Percentiles rank a stretch among this genome's conserved stretches.
These are phyloP conservation scores for Kernera saxatilis DNA, from an alignment of 345 rosid genomes.

Conservation along the genomic window DNA sequence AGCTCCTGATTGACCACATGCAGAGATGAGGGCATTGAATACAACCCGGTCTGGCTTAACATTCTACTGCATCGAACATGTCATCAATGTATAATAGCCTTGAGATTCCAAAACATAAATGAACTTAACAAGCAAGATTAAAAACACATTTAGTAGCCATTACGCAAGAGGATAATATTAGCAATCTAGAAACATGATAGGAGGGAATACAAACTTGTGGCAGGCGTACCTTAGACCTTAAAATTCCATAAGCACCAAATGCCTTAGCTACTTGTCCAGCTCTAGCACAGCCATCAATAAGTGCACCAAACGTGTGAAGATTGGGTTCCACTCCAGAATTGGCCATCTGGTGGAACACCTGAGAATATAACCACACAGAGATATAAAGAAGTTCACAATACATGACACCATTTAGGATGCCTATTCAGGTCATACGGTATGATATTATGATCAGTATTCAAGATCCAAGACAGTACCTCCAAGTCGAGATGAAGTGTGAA, in stretches of 20 bases:
- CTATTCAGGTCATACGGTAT: neutral
- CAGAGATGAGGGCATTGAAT: constrained; percentile 93
- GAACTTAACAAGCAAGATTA: constrained; percentile 7
- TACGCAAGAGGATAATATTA: neutral
- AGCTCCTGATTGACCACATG: constrained; percentile 95
- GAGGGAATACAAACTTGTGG: constrained; percentile 8
- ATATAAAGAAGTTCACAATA: neutral
- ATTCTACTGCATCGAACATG: constrained; percentile 78
- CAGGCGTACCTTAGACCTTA: constrained; percentile 86
- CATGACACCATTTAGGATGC: neutral
- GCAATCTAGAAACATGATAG: neutral
- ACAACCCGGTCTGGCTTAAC: constrained; percentile 99
- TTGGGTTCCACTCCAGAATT: constrained; percentile 91
- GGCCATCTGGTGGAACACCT: constrained; percentile 95
- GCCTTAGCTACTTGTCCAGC: constrained; percentile 97
- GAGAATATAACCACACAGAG: constrained; percentile 4
- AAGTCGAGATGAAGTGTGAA: neutral
- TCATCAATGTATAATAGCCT: constrained; percentile 38
- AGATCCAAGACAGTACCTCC: neutral
- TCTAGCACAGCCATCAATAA: constrained; percentile 95
- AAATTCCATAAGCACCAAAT: constrained; percentile 96
- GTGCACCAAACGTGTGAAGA: constrained; percentile 88
- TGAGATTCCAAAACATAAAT: constrained; percentile 15
- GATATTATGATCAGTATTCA: neutral
- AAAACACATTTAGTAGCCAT: neutral